Percentiles rank a stretch among this genome's conserved stretches.
Conservation (phyloP, 1,139 yeast genomes). For the Keqinozyma sinolaborantium region DNA sequence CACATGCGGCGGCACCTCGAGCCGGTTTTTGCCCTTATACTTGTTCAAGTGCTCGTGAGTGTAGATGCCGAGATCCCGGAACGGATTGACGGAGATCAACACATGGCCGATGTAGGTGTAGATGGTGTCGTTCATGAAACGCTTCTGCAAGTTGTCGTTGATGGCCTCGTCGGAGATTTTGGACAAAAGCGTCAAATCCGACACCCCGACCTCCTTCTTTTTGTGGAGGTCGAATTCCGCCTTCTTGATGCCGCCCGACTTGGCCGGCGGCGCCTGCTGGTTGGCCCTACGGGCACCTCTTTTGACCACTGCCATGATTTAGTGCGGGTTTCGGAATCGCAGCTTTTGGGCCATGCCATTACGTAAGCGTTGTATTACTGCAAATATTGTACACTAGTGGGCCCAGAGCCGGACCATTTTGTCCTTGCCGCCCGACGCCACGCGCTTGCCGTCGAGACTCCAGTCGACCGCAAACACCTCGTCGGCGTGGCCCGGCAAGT, state of each 20-base stretch:
- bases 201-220: slow-evolving; percentile 95
- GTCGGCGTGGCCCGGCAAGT: slow-evolving; percentile 92
- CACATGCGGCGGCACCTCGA: slow-evolving; percentile 99
- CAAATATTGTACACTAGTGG: slow-evolving; percentile 38
- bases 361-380: background rate
- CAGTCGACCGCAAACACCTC: slow-evolving; percentile 98
- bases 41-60: slow-evolving; percentile 70
- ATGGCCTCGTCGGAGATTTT: slow-evolving; percentile 90
- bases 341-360: background rate
- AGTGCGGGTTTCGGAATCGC: slow-evolving; percentile 1
- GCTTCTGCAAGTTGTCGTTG: slow-evolving; percentile 83
- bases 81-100: slow-evolving; percentile 93
- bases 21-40: slow-evolving; percentile 86
- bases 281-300: slow-evolving; percentile 69
- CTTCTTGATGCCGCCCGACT: slow-evolving; percentile 62
- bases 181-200: slow-evolving; percentile 86
- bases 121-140: slow-evolving; percentile 86
- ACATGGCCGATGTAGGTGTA: slow-evolving; percentile 89
- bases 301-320: slow-evolving; percentile 68
- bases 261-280: slow-evolving; percentile 54
- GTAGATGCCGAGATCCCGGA: slow-evolving; percentile 92
- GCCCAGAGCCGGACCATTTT: slow-evolving; percentile 93
- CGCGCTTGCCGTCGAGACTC: slow-evolving; percentile 92
- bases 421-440: slow-evolving; percentile 96
- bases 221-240: slow-evolving; percentile 88